Evolutionary conservation across 202 grass and related monocot genomes (phyloP).

Genomic region (Carex arenaria): DNA sequence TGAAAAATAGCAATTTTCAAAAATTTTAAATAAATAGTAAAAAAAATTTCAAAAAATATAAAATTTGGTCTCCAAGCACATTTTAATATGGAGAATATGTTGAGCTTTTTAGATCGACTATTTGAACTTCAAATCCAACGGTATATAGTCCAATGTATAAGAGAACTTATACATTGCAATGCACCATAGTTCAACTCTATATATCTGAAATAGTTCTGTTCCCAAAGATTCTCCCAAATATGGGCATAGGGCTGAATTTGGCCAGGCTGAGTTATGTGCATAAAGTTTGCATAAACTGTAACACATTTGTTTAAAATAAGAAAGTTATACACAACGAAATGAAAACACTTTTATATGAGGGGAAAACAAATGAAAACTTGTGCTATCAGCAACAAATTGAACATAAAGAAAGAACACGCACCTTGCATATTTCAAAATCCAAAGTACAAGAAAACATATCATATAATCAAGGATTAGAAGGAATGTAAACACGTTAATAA

Average conservation of each 20-base stretch:
- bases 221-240: neutral
- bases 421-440: neutral
- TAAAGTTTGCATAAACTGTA: neutral
- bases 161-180: too few relatives aligned
- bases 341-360: neutral
- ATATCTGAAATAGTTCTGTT: neutral
- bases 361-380: neutral
- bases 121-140: too few relatives aligned
- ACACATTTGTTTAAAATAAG: neutral
- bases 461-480: neutral
- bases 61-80: too few relatives aligned
- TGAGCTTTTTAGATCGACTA: too few relatives aligned
- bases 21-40: too few relatives aligned
- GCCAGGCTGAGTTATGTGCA: neutral
- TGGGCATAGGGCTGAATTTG: neutral
- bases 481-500: neutral
- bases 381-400: neutral
- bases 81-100: too few relatives aligned
- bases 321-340: neutral
- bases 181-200: too few relatives aligned
- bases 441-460: neutral
- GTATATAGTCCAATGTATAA: too few relatives aligned
- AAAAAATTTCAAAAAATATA: too few relatives aligned
- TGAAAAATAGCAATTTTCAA: too few relatives aligned
- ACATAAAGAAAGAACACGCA: neutral